A percentile compares a stretch with the other conserved stretches of the same genome.
These are phyloP conservation scores for Phytophthora tentaculata DNA, from an alignment of 352 stramenopile genomes.

Conservation along the genomic window DNA sequence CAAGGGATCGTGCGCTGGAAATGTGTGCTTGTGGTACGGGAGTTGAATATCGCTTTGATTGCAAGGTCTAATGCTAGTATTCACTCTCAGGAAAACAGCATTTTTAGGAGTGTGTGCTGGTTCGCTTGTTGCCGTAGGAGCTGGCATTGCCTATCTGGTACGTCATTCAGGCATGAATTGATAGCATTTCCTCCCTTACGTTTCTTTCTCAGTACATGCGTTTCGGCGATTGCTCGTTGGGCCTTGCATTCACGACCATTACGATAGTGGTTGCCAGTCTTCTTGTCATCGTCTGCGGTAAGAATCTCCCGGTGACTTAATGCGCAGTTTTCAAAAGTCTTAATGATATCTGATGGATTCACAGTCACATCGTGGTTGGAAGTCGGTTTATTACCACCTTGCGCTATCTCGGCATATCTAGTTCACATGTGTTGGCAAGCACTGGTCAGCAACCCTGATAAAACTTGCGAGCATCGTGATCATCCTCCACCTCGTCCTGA, in stretches of 20 bases:
- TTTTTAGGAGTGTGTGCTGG: conserved; percentile 56
- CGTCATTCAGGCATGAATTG: not conserved
- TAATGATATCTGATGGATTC: conserved; percentile 9
- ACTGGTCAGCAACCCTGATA: conserved; percentile 61
- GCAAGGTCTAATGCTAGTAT: not conserved
- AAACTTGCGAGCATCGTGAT: conserved; percentile 41
- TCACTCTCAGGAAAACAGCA: conserved; percentile 25
- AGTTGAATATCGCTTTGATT: not conserved
- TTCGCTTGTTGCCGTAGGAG: conserved; percentile 58
- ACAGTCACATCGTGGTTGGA: conserved; percentile 79
- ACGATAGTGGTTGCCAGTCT: conserved; percentile 83
- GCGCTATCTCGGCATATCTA: conserved; percentile 73
- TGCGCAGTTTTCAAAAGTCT: too few species aligned
- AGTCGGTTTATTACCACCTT: conserved; percentile 75
- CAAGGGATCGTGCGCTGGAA: conserved; percentile 9
- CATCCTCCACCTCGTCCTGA: conserved; percentile 14
- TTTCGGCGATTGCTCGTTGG: conserved; percentile 84
- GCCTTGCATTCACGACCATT: conserved; percentile 85
- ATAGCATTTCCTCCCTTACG: not conserved
- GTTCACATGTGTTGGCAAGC: conserved; percentile 83
- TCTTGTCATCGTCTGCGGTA: conserved; percentile 73
- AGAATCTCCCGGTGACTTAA: too few species aligned
- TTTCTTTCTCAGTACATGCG: conserved; percentile 75
- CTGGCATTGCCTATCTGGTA: conserved; percentile 62
- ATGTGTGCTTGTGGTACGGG: conserved; percentile 29